A percentile compares a stretch with the other conserved stretches of the same genome.
Conservation (phyloP, 1,139 yeast species). For the Candida smagusa region DNA sequence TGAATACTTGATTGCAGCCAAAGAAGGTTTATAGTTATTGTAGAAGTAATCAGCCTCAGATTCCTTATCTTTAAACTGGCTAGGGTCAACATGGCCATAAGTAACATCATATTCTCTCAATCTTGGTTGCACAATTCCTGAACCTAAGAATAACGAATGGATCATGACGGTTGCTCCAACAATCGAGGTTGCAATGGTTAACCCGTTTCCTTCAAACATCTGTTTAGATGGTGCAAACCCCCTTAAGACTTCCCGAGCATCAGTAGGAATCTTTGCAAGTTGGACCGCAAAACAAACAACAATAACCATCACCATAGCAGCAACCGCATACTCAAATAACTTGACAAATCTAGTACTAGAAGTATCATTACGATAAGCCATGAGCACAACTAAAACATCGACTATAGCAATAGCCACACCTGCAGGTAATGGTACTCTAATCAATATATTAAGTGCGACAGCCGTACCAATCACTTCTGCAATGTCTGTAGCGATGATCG, state of each 20-base stretch:
- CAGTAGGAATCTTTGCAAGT: slow-evolving; percentile 51
- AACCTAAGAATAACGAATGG: slow-evolving; percentile 71
- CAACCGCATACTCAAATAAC: slow-evolving; percentile 65
- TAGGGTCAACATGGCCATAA: slow-evolving; percentile 36
- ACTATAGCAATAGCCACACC: slow-evolving; percentile 71
- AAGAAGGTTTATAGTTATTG: slow-evolving; percentile 57
- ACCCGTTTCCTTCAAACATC: slow-evolving; percentile 60
- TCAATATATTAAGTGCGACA: slow-evolving; percentile 68
- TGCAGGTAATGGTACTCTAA: slow-evolving; percentile 70
- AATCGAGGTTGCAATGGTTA: slow-evolving; percentile 73
- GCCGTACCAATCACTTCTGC: slow-evolving; percentile 92
- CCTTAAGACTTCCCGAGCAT: slow-evolving; percentile 52
- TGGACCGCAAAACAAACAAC: slow-evolving; percentile 71
- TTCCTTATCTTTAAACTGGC: slow-evolving; percentile 14
- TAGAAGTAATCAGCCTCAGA: slow-evolving; percentile 17
- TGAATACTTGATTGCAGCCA: slow-evolving; percentile 63
- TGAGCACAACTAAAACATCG: slow-evolving; percentile 69
- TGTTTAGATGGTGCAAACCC: slow-evolving; percentile 70
- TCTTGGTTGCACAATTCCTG: slow-evolving; percentile 73
- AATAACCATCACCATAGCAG: slow-evolving; percentile 63
- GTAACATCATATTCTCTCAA: slow-evolving; percentile 57
- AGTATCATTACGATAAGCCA: slow-evolving; percentile 72
- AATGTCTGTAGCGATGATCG: slow-evolving; percentile 80
- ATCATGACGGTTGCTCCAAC: slow-evolving; percentile 87
- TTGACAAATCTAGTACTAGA: slow-evolving; percentile 61